phyloP scores from a whole-genome alignment of 192 early-diverging fungal species.

The Glomus cerebriforme region DNA sequence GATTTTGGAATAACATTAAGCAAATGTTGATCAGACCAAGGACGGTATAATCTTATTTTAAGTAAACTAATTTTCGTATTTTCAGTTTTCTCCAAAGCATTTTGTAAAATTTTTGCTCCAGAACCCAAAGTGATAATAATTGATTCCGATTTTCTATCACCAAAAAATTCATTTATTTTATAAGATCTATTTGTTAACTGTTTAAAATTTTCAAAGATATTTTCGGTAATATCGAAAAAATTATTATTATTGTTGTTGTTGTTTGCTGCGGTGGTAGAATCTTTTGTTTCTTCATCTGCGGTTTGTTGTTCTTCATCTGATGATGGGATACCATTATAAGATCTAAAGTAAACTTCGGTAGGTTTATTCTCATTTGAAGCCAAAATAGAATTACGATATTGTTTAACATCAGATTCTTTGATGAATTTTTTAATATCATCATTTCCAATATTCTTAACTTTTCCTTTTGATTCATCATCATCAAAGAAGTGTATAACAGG shows the following conservation, averaged over 20 bases:
- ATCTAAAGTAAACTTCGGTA: constrained; percentile 16
- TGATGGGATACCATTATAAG: not conserved
- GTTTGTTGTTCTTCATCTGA: not conserved
- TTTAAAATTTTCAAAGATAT: constrained; percentile 56
- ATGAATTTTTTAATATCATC: constrained; percentile 35
- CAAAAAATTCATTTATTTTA: constrained; percentile 67
- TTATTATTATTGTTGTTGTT: not conserved
- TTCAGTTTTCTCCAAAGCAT: constrained; percentile 38
- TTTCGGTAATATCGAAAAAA: constrained; percentile 46
- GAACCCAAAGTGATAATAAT: constrained; percentile 81
- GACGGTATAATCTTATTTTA: constrained; percentile 77
- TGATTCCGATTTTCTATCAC: constrained; percentile 64
- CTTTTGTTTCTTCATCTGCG: not conserved
- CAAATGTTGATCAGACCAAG: constrained; percentile 67
- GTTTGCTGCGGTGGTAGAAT: not conserved
- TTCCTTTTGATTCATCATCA: constrained; percentile 8
- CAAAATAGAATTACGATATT: constrained; percentile 36
- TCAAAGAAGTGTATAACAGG: constrained; percentile 72
- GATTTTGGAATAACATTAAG: constrained; percentile 60
- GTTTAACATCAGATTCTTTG: constrained; percentile 46
- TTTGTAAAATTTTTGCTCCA: constrained; percentile 51
- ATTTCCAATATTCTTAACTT: not conserved
- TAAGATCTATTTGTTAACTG: constrained; percentile 61
- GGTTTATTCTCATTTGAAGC: not conserved
- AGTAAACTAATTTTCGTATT: constrained; percentile 64